These are phyloP conservation scores for Globisporangium polare DNA, from an alignment of 352 stramenopile species.

Conservation along the genomic window DNA sequence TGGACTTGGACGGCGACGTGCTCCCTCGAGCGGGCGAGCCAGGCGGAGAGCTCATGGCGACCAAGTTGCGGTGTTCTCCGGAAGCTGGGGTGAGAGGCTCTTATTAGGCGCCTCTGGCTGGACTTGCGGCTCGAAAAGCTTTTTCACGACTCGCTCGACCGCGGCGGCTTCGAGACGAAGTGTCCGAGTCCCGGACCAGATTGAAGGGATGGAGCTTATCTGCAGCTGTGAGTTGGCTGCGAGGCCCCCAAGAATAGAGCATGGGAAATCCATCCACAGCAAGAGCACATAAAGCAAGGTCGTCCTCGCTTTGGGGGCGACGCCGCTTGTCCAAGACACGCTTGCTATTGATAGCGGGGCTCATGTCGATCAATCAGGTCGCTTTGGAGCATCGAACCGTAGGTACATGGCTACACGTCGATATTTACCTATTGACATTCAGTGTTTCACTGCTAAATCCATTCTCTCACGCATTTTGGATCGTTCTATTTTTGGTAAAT, in stretches of 20 bases:
- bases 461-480: too few species aligned
- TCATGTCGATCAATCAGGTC: not conserved
- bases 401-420: conserved; percentile 1
- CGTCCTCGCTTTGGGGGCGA: not conserved
- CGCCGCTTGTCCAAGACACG: too few species aligned
- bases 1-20: conserved; percentile 40
- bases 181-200: not conserved
- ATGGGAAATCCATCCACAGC: not conserved
- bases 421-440: not conserved
- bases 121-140: conserved; percentile 1
- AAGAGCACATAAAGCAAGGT: not conserved
- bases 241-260: not conserved
- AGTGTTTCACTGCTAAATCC: too few species aligned
- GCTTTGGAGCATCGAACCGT: not conserved
- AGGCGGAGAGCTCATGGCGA: conserved; percentile 22
- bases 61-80: too few species aligned
- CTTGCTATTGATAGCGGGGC: conserved; percentile 8
- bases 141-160: conserved; percentile 10
- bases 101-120: too few species aligned
- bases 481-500: too few species aligned
- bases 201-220: not conserved
- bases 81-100: too few species aligned
- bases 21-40: conserved; percentile 26
- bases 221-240: not conserved
- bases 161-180: not conserved